A percentile compares a stretch with the other conserved stretches of the same genome.
Conservation (phyloP, 371 early-diverging fungal species). For the Blastocladiella emersonii region DNA sequence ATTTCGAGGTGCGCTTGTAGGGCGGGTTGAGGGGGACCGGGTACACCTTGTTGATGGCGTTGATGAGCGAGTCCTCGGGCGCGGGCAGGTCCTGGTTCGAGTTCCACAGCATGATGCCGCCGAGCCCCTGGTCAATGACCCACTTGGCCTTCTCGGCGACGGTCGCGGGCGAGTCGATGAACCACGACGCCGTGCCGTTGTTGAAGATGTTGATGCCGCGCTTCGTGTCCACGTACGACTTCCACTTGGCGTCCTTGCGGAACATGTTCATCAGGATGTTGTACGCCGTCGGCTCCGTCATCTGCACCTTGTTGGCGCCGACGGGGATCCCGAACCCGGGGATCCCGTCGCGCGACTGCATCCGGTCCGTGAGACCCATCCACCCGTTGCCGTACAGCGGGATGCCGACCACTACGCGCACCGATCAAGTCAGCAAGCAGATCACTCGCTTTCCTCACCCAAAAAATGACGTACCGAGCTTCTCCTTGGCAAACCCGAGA, state of each 20-base stretch:
- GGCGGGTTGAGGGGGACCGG: not conserved
- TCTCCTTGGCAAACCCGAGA: not conserved
- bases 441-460: too few relatives aligned
- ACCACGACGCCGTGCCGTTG: constrained; percentile 1
- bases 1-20: not conserved
- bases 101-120: constrained; percentile 6
- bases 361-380: not conserved
- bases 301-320: not conserved
- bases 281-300: not conserved
- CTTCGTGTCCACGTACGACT: not conserved
- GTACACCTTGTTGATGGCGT: not conserved
- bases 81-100: constrained; percentile 2
- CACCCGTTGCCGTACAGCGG: constrained; percentile 4
- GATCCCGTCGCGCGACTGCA: not conserved
- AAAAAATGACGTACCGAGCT: too few relatives aligned
- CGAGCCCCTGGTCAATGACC: not conserved
- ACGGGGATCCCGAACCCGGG: not conserved
- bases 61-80: not conserved
- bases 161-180: not conserved
- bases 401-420: not conserved
- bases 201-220: not conserved
- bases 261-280: not conserved
- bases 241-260: not conserved
- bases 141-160: not conserved
- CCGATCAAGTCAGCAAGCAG: too few relatives aligned